phyloP scores from a whole-genome alignment of 164 flowering plant genomes.

The Vitis riparia region DNA sequence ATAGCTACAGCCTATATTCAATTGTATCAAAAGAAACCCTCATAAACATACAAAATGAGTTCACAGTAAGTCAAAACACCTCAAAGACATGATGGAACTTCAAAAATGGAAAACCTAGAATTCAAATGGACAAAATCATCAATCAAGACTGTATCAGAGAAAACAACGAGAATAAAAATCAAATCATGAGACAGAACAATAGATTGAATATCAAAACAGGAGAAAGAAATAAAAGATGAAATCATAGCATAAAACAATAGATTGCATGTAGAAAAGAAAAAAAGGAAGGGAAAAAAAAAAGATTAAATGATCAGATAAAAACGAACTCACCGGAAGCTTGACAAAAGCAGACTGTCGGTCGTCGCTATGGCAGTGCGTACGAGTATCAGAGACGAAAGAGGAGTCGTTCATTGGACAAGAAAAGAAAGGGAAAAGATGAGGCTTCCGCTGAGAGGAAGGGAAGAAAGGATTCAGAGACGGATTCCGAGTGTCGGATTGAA shows the following conservation, averaged over 20 bases:
- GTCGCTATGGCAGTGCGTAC: not conserved
- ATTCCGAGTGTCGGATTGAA: constrained; percentile 7
- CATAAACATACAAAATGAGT: not conserved
- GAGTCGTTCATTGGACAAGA: not conserved
- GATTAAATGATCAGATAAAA: not conserved
- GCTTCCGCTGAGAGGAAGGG: constrained; percentile 11
- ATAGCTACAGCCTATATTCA: too few relatives aligned
- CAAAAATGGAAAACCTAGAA: constrained; percentile 4
- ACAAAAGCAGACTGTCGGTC: constrained; percentile 3
- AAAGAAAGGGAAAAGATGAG: not conserved
- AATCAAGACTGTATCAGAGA: not conserved
- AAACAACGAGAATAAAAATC: too few relatives aligned
- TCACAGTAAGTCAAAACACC: not conserved
- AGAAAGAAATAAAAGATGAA: too few relatives aligned
- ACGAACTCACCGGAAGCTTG: constrained; percentile 12
- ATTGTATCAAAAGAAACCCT: not conserved
- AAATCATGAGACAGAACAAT: too few relatives aligned
- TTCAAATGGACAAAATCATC: not conserved
- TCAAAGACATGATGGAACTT: not conserved
- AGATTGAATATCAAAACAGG: too few relatives aligned
- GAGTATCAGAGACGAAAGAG: not conserved
- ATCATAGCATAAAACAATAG: too few relatives aligned
- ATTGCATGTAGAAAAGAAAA: not conserved
- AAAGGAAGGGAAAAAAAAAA: not conserved
- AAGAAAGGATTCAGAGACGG: constrained; percentile 14